Evolutionary conservation across 805 yeast species (phyloP).

Genomic region (Teunomyces stri): DNA sequence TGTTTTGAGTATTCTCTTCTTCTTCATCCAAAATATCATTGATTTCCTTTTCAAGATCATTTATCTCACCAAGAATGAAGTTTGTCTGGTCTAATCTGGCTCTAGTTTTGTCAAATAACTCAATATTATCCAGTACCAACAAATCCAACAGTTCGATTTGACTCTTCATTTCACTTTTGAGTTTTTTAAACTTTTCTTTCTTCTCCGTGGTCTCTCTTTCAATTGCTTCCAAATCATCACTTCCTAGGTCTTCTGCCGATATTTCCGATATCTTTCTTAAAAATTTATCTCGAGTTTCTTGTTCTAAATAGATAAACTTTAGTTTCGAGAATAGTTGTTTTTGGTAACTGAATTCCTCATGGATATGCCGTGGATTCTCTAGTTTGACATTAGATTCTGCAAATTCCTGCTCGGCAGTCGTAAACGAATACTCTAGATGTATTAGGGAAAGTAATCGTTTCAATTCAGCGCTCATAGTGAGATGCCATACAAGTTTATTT

Average conservation of each 20-base stretch:
- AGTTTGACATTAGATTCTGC: constrained; percentile 10
- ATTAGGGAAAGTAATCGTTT: neutral
- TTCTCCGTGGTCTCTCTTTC: constrained; percentile 19
- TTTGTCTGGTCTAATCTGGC: constrained; percentile 25
- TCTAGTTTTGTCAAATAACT: constrained; percentile 22
- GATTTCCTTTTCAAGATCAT: constrained; percentile 17
- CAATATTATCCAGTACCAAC: constrained; percentile 24
- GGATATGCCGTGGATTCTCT: constrained; percentile 12
- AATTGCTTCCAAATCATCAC: constrained; percentile 19
- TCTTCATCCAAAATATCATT: constrained; percentile 12
- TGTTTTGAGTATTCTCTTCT: constrained; percentile 3
- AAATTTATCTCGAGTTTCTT: constrained; percentile 69
- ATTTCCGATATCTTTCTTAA: constrained; percentile 48
- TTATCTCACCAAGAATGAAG: constrained; percentile 21
- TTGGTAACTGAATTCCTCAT: constrained; percentile 34
- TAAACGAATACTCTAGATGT: constrained; percentile 5
- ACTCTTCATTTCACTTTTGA: constrained; percentile 24
- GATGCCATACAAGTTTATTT: neutral
- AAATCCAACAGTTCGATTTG: constrained; percentile 28
- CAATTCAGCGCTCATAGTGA: constrained; percentile 1
- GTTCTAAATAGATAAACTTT: constrained; percentile 66
- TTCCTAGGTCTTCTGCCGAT: constrained; percentile 15
- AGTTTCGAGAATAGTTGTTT: constrained; percentile 50
- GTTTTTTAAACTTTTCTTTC: constrained; percentile 22
- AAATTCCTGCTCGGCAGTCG: constrained; percentile 10